Conservation (phyloP, 2,329 filamentous ascomycete genomes). For the Cordyceps militaris region DNA sequence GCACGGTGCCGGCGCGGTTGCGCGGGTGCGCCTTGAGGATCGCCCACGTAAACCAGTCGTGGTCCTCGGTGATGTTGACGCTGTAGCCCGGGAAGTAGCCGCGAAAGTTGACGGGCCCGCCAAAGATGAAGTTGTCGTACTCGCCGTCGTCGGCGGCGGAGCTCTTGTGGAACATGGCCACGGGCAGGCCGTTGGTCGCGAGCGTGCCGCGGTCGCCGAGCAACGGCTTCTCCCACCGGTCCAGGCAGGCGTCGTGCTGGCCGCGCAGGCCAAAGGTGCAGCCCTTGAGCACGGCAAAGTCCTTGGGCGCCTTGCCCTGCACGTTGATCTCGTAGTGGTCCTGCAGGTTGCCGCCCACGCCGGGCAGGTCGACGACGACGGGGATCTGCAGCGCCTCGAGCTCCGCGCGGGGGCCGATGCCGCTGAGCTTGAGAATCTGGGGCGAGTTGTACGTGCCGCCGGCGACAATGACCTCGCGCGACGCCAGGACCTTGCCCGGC, state of each 20-base stretch:
- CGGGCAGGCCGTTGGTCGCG: slow-evolving; percentile 44
- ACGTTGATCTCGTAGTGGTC: slow-evolving; percentile 44
- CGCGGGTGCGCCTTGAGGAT: slow-evolving; percentile 55
- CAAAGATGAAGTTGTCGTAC: slow-evolving; percentile 47
- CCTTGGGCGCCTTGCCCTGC: slow-evolving; percentile 25
- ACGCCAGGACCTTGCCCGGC: slow-evolving; percentile 30
- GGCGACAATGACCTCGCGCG: slow-evolving; percentile 41
- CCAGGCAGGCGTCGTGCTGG: slow-evolving; percentile 30
- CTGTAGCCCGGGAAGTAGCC: slow-evolving; percentile 52
- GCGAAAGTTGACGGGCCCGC: slow-evolving; percentile 46
- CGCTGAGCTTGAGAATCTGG: slow-evolving; percentile 46
- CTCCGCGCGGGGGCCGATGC: slow-evolving; percentile 36
- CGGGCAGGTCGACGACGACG: slow-evolving; percentile 46
- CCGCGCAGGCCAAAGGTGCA: slow-evolving; percentile 26
- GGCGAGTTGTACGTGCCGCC: slow-evolving; percentile 48
- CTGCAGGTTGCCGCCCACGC: slow-evolving; percentile 54
- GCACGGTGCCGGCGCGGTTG: slow-evolving; percentile 56
- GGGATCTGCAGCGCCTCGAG: slow-evolving; percentile 32
- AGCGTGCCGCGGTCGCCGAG: slow-evolving; percentile 26
- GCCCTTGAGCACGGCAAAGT: slow-evolving; percentile 23
- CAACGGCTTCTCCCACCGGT: slow-evolving; percentile 25
- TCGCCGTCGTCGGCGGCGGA: slow-evolving; percentile 30
- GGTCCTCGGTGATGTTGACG: slow-evolving; percentile 35
- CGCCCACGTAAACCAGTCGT: slow-evolving; percentile 34
- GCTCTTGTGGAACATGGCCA: slow-evolving; percentile 35